Evolutionary conservation across 2,329 filamentous ascomycete genomes (phyloP), one percentile per base, ranked within the genome.

Genomic region (Botrytis deweyae): DNA sequence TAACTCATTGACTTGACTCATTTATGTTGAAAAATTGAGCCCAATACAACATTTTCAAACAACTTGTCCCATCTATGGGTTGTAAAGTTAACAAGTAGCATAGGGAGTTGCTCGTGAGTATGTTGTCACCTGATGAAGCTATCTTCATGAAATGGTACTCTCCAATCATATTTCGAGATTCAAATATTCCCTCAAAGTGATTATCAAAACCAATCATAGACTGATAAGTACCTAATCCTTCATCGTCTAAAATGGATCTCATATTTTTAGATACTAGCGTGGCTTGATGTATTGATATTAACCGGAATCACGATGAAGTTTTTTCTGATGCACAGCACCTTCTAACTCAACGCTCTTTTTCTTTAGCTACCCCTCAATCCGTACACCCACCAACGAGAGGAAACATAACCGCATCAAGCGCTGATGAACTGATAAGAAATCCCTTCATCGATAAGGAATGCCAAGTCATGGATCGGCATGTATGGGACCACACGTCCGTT

Each of bases 331-430:
- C 61, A 40, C 61, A 40, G 61, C 61, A 63, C 61, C 59, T 63
- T 38, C 61, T 10, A 63, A 63, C 25, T 14, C 25, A 63, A 63
- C 61, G 36, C 36, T 40, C 36, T 9, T 25, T 25, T 22, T 63
- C 29, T 22, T 29, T 16, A 42, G 25, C 61, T 65, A 65, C 29
- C 33, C 64, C 33, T 52, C 42, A 33, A 67, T 52, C 64, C 44
- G 44, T 66, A 36, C 44, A 38, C 64, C 64, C 44, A 66, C 12
- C 64, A 36, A 49, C 29, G 14, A 29, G 42, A 42, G n/a, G 29
- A 65, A 18, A 52, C 38, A 40, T 29, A 52, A 67, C 33, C 64
- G 64, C 64, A 67, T 52, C 46, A 67, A 40, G 33, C 64, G 33
- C 64, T 38, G 20, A 33, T 25, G 20, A 16, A n/a, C 59, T 14